These are phyloP conservation scores for Phlebiopsis flavidoalba DNA, from an alignment of 768 basidiomycete species.

Conservation along the genomic window DNA sequence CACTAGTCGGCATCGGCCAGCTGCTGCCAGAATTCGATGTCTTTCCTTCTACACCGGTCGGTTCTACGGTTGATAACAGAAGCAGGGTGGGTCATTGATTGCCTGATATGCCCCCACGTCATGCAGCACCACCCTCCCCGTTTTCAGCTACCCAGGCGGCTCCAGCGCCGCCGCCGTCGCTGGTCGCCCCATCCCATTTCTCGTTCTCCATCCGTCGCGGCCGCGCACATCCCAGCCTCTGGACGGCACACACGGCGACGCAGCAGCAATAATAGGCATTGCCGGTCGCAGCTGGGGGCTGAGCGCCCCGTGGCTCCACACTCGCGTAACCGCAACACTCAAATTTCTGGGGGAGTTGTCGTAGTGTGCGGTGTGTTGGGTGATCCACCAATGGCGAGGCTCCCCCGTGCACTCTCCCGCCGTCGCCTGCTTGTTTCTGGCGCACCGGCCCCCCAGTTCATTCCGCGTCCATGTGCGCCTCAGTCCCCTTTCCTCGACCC, in stretches of 20 bases:
- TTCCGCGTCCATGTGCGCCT: neutral
- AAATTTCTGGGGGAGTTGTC: neutral
- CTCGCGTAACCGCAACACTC: neutral
- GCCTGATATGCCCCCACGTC: slow-evolving; percentile 1
- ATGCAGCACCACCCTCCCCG: neutral
- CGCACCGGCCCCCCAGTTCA: too few species aligned
- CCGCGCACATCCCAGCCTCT: too few species aligned
- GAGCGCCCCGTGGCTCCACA: neutral
- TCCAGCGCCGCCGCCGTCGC: neutral
- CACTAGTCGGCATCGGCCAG: neutral
- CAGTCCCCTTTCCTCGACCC: too few species aligned
- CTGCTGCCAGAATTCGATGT: neutral
- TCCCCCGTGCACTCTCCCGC: too few species aligned
- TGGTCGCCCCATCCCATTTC: neutral
- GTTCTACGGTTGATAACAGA: slow-evolving; percentile 3
- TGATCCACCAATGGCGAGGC: too few species aligned
- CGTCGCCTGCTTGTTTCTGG: too few species aligned
- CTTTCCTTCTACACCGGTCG: neutral
- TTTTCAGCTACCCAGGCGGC: neutral
- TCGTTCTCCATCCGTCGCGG: neutral
- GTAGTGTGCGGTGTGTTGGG: neutral
- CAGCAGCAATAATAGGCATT: neutral
- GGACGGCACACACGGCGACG: neutral
- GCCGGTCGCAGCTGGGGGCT: too few species aligned
- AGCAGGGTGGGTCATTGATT: neutral